These are phyloP conservation scores for Russula sp. DNA, from an alignment of 768 basidiomycete genomes.

Conservation along the genomic window DNA sequence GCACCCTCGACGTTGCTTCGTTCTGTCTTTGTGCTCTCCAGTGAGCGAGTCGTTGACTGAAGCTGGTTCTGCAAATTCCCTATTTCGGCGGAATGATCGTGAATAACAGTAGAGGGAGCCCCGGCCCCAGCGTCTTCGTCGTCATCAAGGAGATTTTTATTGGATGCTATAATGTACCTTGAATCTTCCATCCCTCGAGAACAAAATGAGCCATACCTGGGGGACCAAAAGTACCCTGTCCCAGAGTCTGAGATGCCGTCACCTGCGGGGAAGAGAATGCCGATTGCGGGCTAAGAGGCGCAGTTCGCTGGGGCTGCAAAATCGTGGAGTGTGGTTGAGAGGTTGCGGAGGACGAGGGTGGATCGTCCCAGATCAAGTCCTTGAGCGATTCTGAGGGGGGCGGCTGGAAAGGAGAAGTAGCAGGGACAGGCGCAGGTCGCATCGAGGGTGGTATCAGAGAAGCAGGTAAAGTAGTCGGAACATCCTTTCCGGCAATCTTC, in stretches of 20 bases:
- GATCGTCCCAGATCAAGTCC: slow-evolving; percentile 43
- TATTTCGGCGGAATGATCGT: slow-evolving; percentile 78
- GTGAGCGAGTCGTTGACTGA: slow-evolving; percentile 66
- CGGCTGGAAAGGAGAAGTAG: slow-evolving; percentile 36
- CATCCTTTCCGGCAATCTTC: slow-evolving; percentile 71
- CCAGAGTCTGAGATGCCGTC: slow-evolving; percentile 25
- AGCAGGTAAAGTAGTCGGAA: slow-evolving; percentile 64
- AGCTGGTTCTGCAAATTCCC: slow-evolving; percentile 85
- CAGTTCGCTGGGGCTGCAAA: slow-evolving; percentile 18
- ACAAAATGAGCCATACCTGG: slow-evolving; percentile 31
- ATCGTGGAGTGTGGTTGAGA: slow-evolving; percentile 36
- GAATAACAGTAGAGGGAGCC: slow-evolving; percentile 45
- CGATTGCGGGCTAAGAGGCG: not conserved
- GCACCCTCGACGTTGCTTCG: slow-evolving; percentile 59
- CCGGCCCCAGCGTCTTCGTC: slow-evolving; percentile 52
- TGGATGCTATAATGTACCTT: slow-evolving; percentile 14
- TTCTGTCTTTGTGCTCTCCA: slow-evolving; percentile 61
- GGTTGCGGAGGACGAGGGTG: slow-evolving; percentile 31
- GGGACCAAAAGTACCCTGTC: slow-evolving; percentile 48
- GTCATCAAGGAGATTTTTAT: slow-evolving; percentile 63
- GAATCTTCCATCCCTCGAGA: slow-evolving; percentile 9
- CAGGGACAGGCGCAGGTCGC: slow-evolving; percentile 40
- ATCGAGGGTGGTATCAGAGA: slow-evolving; percentile 79
- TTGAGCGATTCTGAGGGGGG: slow-evolving; percentile 36
- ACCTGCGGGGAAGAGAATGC: slow-evolving; percentile 8